These are phyloP conservation scores for Nannochloropsis granulata DNA, from an alignment of 108 stramenopile genomes.

Conservation along the genomic window DNA sequence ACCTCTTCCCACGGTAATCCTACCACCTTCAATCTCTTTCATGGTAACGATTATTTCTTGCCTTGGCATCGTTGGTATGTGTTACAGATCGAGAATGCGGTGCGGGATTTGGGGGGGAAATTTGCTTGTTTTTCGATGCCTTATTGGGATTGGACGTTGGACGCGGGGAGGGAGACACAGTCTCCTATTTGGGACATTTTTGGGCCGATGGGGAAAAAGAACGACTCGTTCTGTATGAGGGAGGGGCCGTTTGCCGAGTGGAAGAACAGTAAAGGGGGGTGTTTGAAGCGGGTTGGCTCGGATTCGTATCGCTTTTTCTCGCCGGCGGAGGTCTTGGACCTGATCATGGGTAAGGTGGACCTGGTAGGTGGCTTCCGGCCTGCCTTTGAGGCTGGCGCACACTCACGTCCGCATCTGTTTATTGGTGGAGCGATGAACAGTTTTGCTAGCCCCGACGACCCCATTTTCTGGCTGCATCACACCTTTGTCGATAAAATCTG, in stretches of 20 bases:
- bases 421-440: slow-evolving; percentile 1
- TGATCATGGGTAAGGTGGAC: not conserved
- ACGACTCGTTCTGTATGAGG: not conserved
- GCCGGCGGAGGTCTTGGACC: not conserved
- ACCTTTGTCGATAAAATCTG: slow-evolving; percentile 4
- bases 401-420: not conserved
- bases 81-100: not conserved
- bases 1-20: not conserved
- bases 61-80: not conserved
- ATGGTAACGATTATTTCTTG: not conserved
- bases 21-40: not conserved
- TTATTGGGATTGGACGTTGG: not conserved
- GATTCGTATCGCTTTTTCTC: not conserved
- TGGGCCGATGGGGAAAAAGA: not conserved
- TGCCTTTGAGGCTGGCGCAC: not conserved
- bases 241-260: not conserved
- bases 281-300: not conserved
- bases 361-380: not conserved
- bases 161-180: not conserved
- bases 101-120: not conserved
- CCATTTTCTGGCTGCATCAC: not conserved
- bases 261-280: not conserved
- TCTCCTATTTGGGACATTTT: not conserved
- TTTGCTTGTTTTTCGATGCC: not conserved
- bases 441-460: slow-evolving; percentile 1